Conservation (phyloP, 2,329 filamentous ascomycete species). For the Trichoderma breve region DNA sequence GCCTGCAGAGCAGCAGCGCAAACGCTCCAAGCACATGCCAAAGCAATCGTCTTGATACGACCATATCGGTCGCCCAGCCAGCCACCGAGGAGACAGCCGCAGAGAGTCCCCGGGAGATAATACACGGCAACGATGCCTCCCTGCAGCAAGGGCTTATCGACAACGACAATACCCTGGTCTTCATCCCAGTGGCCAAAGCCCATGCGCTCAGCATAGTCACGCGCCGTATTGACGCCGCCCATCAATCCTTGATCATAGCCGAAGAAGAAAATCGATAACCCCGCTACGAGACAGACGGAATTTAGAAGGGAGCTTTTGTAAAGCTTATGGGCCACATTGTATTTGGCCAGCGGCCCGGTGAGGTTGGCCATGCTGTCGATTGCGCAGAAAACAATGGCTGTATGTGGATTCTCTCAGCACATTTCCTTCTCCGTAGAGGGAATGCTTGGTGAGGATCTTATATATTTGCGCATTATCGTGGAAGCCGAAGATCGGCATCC, state of each 20-base stretch:
- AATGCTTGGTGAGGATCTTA: neutral
- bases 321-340: conserved; percentile 47
- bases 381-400: neutral
- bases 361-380: neutral
- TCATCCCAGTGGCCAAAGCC: conserved; percentile 59
- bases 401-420: neutral
- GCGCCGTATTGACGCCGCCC: conserved; percentile 65
- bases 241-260: conserved; percentile 57
- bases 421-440: too few species aligned
- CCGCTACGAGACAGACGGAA: conserved; percentile 62
- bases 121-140: conserved; percentile 34
- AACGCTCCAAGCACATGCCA: conserved; percentile 57
- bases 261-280: conserved; percentile 67
- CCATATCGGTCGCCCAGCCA: conserved; percentile 63
- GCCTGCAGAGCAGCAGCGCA: conserved; percentile 63
- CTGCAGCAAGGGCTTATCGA: conserved; percentile 48
- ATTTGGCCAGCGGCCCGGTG: conserved; percentile 13
- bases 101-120: conserved; percentile 55
- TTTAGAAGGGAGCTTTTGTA: conserved; percentile 57
- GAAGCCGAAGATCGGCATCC: conserved; percentile 13
- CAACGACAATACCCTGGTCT: conserved; percentile 50
- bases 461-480: neutral
- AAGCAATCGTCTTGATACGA: conserved; percentile 61
- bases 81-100: conserved; percentile 62
- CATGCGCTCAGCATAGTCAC: conserved; percentile 64